Evolutionary conservation across 192 early-diverging fungal species (phyloP).

Genomic region (Backusella australiensis): DNA sequence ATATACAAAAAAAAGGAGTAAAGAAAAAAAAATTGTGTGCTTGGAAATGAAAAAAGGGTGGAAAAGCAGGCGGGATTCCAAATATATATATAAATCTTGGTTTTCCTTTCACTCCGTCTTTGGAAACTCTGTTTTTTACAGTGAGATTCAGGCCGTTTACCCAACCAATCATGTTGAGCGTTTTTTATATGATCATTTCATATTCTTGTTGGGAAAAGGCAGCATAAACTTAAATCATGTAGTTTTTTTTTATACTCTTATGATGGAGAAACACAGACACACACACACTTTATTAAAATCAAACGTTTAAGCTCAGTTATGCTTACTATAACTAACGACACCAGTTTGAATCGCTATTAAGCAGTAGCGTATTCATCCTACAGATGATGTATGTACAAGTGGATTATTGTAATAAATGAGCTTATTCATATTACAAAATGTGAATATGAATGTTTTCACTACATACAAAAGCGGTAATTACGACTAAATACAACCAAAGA

Average conservation of each 20-base stretch:
- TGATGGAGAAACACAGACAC: too few species aligned
- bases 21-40: background rate
- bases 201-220: background rate
- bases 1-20: conserved; percentile 1
- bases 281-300: background rate
- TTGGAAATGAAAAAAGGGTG: background rate
- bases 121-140: background rate
- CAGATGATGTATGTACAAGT: too few species aligned
- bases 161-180: background rate
- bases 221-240: background rate
- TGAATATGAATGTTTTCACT: too few species aligned
- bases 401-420: too few species aligned
- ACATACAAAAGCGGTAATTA: too few species aligned
- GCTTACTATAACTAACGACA: background rate
- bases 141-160: background rate
- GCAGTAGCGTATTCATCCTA: background rate
- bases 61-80: background rate
- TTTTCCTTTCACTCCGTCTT: too few species aligned
- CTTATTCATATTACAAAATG: too few species aligned
- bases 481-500: too few species aligned
- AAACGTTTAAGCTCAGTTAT: background rate
- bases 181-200: background rate
- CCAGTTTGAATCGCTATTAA: background rate
- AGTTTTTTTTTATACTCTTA: too few species aligned
- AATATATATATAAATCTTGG: too few species aligned